A percentile compares a stretch with the other conserved stretches of the same genome.
Evolutionary conservation across 495 filamentous ascomycete genomes (phyloP).

Genomic region (Pseudotulostoma volvatum): DNA sequence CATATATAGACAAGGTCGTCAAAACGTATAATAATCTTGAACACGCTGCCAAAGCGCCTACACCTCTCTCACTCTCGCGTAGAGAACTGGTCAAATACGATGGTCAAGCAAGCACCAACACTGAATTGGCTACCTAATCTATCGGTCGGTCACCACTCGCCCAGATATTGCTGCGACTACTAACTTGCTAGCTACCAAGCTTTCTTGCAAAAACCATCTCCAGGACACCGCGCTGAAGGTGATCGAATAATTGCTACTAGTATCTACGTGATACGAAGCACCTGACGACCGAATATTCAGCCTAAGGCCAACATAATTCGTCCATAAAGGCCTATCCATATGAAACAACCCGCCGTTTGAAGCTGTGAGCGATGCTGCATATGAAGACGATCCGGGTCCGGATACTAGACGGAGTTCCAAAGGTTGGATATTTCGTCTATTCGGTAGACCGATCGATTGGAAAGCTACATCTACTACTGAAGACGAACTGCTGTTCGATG

Average conservation of each 20-base stretch:
- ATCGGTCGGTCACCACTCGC: conserved; percentile 10
- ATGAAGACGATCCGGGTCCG: not conserved
- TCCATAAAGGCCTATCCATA: not conserved
- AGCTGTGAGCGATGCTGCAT: not conserved
- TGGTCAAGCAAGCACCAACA: conserved; percentile 6
- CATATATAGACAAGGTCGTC: not conserved
- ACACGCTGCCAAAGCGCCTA: not conserved
- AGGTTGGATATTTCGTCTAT: not conserved
- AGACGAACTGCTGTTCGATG: not conserved
- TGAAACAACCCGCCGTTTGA: not conserved
- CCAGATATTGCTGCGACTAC: conserved; percentile 8
- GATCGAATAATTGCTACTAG: conserved; percentile 5
- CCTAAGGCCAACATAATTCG: not conserved
- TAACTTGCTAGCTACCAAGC: conserved; percentile 7
- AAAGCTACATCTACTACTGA: not conserved
- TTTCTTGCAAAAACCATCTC: conserved; percentile 10
- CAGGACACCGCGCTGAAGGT: conserved; percentile 4
- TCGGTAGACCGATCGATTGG: not conserved
- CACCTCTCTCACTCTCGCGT: not conserved
- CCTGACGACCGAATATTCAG: not conserved
- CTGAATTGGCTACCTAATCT: conserved; percentile 12
- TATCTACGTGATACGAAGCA: not conserved
- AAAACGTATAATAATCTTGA: not conserved
- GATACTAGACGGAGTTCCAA: not conserved
- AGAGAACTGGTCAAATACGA: conserved; percentile 5